phyloP scores from a whole-genome alignment of 2,329 filamentous ascomycete species.

The Aspergillus sp. region DNA sequence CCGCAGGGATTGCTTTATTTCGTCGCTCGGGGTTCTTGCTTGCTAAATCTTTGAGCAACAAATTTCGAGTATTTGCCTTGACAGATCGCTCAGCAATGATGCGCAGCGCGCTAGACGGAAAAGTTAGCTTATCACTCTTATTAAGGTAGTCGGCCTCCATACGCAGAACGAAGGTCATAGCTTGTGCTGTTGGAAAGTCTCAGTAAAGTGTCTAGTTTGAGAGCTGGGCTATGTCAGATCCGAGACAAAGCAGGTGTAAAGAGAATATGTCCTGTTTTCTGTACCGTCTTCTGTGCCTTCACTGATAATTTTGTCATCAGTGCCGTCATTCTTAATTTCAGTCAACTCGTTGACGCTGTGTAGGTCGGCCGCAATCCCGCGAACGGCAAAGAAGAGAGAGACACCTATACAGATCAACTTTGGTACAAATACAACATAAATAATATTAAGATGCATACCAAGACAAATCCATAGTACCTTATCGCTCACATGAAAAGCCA shows the following conservation, averaged over 20 bases:
- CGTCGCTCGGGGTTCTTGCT: constrained; percentile 39
- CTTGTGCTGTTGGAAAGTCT: constrained; percentile 70
- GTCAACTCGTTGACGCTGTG: constrained; percentile 45
- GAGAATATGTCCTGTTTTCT: neutral
- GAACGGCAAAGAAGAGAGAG: constrained; percentile 50
- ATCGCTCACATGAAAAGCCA: constrained; percentile 38
- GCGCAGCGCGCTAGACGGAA: constrained; percentile 38
- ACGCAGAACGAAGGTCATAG: constrained; percentile 69
- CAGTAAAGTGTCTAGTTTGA: constrained; percentile 65
- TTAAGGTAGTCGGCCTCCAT: constrained; percentile 53
- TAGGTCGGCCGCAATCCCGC: constrained; percentile 57
- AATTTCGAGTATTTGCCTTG: constrained; percentile 39
- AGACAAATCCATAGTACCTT: constrained; percentile 41
- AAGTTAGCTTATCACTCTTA: constrained; percentile 46
- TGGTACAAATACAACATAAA: neutral
- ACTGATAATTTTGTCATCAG: constrained; percentile 71
- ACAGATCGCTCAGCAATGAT: constrained; percentile 48
- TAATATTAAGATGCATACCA: constrained; percentile 23
- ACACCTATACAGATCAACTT: constrained; percentile 29
- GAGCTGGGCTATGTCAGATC: constrained; percentile 41
- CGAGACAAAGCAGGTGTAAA: neutral
- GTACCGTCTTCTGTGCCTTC: constrained; percentile 70
- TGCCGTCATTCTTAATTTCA: constrained; percentile 63
- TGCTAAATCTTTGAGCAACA: constrained; percentile 43
- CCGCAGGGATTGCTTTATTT: constrained; percentile 42